phyloP scores from a whole-genome alignment of 2,329 filamentous ascomycete species.

The Raffaelea ambrosiae region DNA sequence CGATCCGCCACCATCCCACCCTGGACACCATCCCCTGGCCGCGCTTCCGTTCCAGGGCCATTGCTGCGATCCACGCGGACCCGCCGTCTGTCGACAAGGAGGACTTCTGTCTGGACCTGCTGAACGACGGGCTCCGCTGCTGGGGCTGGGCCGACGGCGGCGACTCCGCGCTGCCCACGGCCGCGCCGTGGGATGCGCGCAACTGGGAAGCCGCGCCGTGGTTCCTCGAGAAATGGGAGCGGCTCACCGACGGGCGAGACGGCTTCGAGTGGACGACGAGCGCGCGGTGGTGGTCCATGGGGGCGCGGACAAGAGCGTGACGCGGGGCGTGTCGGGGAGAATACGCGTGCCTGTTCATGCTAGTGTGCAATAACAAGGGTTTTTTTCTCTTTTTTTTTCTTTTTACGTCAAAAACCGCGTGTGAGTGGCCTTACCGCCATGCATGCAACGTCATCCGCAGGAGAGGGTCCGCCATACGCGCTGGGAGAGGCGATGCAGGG shows the following conservation, averaged over 20 bases:
- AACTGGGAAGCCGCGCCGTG: constrained; percentile 20
- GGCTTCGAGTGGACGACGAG: constrained; percentile 18
- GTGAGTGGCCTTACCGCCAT: too few species aligned
- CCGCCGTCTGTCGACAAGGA: constrained; percentile 6
- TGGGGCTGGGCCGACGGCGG: constrained; percentile 3
- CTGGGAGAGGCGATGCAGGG: neutral
- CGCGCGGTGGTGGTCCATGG: constrained; percentile 17
- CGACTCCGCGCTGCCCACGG: neutral
- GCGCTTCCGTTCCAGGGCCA: constrained; percentile 3
- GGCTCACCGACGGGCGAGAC: constrained; percentile 16
- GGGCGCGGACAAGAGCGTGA: neutral
- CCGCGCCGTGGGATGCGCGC: constrained; percentile 23
- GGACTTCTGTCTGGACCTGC: constrained; percentile 7
- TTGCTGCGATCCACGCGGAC: constrained; percentile 1
- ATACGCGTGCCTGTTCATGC: too few species aligned
- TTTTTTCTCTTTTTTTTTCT: too few species aligned
- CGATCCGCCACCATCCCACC: constrained; percentile 5
- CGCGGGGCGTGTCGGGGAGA: too few species aligned
- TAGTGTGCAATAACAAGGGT: too few species aligned
- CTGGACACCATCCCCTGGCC: constrained; percentile 7
- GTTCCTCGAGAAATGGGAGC: constrained; percentile 19
- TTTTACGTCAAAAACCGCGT: too few species aligned
- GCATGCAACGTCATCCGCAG: neutral
- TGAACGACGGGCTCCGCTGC: constrained; percentile 6
- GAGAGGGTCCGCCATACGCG: neutral